phyloP scores from a whole-genome alignment of 352 stramenopile genomes.

The Globisporangium recalcitrans region DNA sequence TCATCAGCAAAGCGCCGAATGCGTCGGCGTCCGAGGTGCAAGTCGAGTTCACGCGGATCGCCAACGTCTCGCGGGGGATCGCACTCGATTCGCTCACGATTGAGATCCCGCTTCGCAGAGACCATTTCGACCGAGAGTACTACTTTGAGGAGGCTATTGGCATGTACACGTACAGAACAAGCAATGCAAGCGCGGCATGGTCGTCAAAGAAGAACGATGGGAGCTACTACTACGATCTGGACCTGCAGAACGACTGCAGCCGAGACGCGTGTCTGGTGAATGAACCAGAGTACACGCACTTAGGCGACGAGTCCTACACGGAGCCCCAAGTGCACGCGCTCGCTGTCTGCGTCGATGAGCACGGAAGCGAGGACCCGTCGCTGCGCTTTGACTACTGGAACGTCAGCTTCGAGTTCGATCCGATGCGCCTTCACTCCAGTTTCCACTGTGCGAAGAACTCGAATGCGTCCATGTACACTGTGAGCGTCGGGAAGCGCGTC shows the following conservation, averaged over 20 bases:
- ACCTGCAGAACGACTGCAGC: background rate
- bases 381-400: background rate
- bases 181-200: background rate
- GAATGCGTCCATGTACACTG: conserved; percentile 9
- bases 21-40: conserved; percentile 1
- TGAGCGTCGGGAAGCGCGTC: conserved; percentile 10
- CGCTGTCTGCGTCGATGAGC: conserved; percentile 1
- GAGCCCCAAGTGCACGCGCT: conserved; percentile 8
- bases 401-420: background rate
- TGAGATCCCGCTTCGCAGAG: conserved; percentile 5
- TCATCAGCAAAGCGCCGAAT: conserved; percentile 8
- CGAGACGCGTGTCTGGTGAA: background rate
- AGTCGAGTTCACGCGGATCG: conserved; percentile 7
- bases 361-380: conserved; percentile 2
- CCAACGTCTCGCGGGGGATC: background rate
- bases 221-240: conserved; percentile 4
- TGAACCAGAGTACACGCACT: conserved; percentile 3
- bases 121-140: conserved; percentile 1
- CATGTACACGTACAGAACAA: background rate
- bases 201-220: background rate
- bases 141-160: background rate
- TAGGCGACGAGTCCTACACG: background rate
- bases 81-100: conserved; percentile 9
- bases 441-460: background rate
- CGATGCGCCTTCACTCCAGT: background rate